A percentile compares a stretch with the other conserved stretches of the same genome.
phyloP scores from a whole-genome alignment of 1,139 yeast species.

The Diutina rugosa region DNA sequence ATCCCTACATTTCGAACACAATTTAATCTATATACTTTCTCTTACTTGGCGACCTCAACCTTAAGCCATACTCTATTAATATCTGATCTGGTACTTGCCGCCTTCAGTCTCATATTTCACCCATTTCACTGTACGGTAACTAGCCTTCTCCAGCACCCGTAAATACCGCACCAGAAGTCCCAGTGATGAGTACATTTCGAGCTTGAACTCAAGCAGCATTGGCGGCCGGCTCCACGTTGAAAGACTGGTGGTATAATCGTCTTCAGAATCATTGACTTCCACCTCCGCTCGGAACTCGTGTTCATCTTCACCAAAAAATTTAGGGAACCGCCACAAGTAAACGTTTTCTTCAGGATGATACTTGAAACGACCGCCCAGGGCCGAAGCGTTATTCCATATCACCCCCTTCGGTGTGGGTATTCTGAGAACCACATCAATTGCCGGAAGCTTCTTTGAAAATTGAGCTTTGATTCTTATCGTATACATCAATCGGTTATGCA shows the following conservation, averaged over 20 bases:
- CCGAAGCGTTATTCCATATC: constrained; percentile 33
- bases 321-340: constrained; percentile 58
- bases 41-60: constrained; percentile 3
- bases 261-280: constrained; percentile 17
- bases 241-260: constrained; percentile 6
- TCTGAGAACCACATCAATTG: constrained; percentile 49
- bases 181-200: constrained; percentile 70
- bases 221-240: constrained; percentile 62
- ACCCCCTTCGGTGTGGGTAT: constrained; percentile 66
- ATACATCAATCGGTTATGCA: constrained; percentile 41
- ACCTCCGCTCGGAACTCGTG: constrained; percentile 40
- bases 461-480: constrained; percentile 43
- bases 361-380: constrained; percentile 55
- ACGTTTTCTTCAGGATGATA: constrained; percentile 54
- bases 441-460: constrained; percentile 48
- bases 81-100: constrained; percentile 71
- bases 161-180: constrained; percentile 67
- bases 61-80: constrained; percentile 13
- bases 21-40: not conserved
- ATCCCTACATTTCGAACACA: not conserved
- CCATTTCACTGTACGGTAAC: constrained; percentile 75
- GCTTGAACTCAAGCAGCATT: constrained; percentile 52
- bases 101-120: constrained; percentile 65
- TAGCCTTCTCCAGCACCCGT: constrained; percentile 51
- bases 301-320: constrained; percentile 58